Conservation (phyloP, 2,329 filamentous ascomycete genomes). For the Periconia digitata region DNA sequence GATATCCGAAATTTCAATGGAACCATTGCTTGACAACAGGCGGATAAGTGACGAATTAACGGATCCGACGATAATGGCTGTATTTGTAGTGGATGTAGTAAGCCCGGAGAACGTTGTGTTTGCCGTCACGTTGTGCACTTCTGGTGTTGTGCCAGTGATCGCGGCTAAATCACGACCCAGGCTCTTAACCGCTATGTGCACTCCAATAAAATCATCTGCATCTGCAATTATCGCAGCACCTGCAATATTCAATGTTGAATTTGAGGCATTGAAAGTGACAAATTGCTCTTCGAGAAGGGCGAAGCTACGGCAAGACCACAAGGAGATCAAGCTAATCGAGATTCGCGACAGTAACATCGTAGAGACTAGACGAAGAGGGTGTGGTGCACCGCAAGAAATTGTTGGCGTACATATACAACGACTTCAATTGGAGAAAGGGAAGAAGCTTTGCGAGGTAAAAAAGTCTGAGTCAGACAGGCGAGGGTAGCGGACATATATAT, state of each 20-base stretch:
- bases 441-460: too few relatives aligned
- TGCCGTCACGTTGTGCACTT: constrained; percentile 3
- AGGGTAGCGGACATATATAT: too few relatives aligned
- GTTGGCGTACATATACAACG: too few relatives aligned
- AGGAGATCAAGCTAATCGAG: background rate
- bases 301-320: background rate
- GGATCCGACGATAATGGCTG: constrained; percentile 14
- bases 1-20: constrained; percentile 57
- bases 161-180: constrained; percentile 15
- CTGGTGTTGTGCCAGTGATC: constrained; percentile 15
- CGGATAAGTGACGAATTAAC: constrained; percentile 11
- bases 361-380: too few relatives aligned
- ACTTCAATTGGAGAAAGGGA: too few relatives aligned
- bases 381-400: too few relatives aligned
- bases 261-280: constrained; percentile 9
- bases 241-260: constrained; percentile 13
- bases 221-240: constrained; percentile 13
- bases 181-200: constrained; percentile 19
- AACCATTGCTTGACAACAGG: background rate
- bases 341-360: too few relatives aligned
- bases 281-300: constrained; percentile 20
- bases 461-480: too few relatives aligned
- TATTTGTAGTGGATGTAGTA: background rate
- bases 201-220: constrained; percentile 15
- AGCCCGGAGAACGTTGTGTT: background rate